Base-by-base conservation (phyloP, 1,139 yeast genomes). In the Geotrichum candidum region DNA sequence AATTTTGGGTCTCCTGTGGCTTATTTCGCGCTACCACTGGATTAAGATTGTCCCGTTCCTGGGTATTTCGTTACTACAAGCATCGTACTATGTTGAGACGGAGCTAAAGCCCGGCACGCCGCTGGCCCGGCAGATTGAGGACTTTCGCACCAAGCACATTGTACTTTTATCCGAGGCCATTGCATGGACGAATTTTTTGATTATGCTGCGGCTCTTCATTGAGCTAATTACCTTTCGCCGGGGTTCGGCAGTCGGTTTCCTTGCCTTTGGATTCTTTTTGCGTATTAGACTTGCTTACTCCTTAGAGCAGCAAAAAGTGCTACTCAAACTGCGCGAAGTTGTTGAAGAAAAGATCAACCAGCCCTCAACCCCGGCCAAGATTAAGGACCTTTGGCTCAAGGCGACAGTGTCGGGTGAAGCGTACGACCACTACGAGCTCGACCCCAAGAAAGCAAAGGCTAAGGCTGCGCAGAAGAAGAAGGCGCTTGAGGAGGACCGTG, bases 251-350 rank as follows among this genome's bases (percentile, higher is more conserved):
- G 69, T 84, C 57, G 82, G 87, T 1, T 76, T 89, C 53, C 64
- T 82, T 22, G 74, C 82, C 46, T 90, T 85, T 73, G 72, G 81
- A 11, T 66, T 86, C 41, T 90, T 91, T 75, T 80, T 88, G 72
- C 86, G 90, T 74, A 75, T 88, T 64, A 84, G 96, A 74, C 85
- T 81, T 68, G 95, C 89, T 71, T 86, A 84, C 70, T 84, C 91
- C 15, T 80, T 85, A 33, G 82, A 84, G 71, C 86, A 91, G 61
- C 83, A 87, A 74, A 80, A 84, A 66, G 84, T 85, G 51, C 78
- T 90, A 69, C 82, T 85, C 72, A 78, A 81, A 56, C 76, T 87
- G 70, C 91, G 86, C 70, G 82, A 83, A 48, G 77, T 83, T 64
- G 70, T 86, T 61, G 97, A 91, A 71, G 83, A 84, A 18, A 64